phyloP scores from a whole-genome alignment of 2,329 filamentous ascomycete genomes.

The Aaosphaeria arxii region DNA sequence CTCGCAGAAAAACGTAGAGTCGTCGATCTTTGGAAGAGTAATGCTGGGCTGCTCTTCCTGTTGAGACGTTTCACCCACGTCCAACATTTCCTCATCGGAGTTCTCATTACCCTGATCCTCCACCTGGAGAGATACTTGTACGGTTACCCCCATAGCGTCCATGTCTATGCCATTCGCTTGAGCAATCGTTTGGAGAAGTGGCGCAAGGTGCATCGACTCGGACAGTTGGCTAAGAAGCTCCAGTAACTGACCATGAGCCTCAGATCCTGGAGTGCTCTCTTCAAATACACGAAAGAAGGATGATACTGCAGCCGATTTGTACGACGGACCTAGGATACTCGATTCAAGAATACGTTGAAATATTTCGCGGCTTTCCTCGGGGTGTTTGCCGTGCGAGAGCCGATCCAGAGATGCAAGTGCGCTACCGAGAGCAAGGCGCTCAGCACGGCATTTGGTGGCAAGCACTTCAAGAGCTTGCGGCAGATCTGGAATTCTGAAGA shows the following conservation, averaged over 20 bases:
- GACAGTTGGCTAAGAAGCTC: constrained; percentile 28
- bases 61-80: constrained; percentile 46
- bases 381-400: constrained; percentile 7
- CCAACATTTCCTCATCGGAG: constrained; percentile 49
- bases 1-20: constrained; percentile 24
- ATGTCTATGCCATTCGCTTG: constrained; percentile 68
- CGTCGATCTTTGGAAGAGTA: constrained; percentile 20
- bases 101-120: constrained; percentile 9
- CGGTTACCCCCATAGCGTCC: constrained; percentile 53
- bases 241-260: constrained; percentile 27
- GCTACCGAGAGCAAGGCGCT: constrained; percentile 70
- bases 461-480: constrained; percentile 60
- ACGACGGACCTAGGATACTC: constrained; percentile 60
- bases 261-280: constrained; percentile 19
- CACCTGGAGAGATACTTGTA: constrained; percentile 13
- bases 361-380: constrained; percentile 29
- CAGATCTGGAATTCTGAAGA: constrained; percentile 63
- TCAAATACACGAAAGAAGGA: constrained; percentile 56
- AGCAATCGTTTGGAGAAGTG: constrained; percentile 65
- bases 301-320: constrained; percentile 64
- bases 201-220: constrained; percentile 36
- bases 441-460: constrained; percentile 63
- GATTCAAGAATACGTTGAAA: constrained; percentile 62
- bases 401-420: constrained; percentile 47
- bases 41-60: constrained; percentile 9